A percentile compares a stretch with the other conserved stretches of the same genome.
phyloP scores from a whole-genome alignment of 2,329 filamentous ascomycete genomes.

The Stachybotrys chlorohalonatus region DNA sequence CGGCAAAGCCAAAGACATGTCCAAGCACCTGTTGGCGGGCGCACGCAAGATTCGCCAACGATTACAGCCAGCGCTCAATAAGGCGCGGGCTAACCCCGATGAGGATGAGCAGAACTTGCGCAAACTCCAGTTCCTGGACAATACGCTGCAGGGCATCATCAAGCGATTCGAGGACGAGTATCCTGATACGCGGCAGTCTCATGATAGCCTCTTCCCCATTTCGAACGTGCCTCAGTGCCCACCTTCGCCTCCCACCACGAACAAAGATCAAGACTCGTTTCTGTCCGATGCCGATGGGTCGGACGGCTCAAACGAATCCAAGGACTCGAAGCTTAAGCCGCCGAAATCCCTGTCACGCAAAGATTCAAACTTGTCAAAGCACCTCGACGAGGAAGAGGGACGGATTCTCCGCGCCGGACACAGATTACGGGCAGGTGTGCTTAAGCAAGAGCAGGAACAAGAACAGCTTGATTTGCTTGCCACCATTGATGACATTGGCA shows the following conservation, averaged over 20 bases:
- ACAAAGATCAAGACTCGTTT: not conserved
- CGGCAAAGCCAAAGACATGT: conserved; percentile 80
- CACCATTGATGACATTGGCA: conserved; percentile 37
- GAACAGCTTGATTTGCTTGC: conserved; percentile 37
- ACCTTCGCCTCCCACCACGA: conserved; percentile 1
- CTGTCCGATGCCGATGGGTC: conserved; percentile 16
- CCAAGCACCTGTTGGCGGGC: conserved; percentile 76
- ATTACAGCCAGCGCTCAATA: conserved; percentile 73
- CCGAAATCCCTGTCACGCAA: conserved; percentile 36
- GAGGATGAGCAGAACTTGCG: conserved; percentile 67
- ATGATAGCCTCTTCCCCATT: not conserved
- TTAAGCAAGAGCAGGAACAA: conserved; percentile 31
- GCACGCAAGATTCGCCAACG: conserved; percentile 81
- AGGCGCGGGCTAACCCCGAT: conserved; percentile 57
- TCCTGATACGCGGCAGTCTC: conserved; percentile 63
- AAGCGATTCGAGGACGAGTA: conserved; percentile 94
- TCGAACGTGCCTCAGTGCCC: conserved; percentile 5
- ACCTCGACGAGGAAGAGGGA: conserved; percentile 48
- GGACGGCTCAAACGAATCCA: conserved; percentile 40
- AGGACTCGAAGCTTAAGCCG: conserved; percentile 34
- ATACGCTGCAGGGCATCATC: conserved; percentile 84
- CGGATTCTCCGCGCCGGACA: conserved; percentile 47
- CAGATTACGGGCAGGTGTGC: conserved; percentile 44
- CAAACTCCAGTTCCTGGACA: conserved; percentile 78
- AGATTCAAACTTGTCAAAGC: conserved; percentile 44